These are phyloP conservation scores for Cicer pinnatifidum DNA, from an alignment of 306 rosid species.

Conservation along the genomic window DNA sequence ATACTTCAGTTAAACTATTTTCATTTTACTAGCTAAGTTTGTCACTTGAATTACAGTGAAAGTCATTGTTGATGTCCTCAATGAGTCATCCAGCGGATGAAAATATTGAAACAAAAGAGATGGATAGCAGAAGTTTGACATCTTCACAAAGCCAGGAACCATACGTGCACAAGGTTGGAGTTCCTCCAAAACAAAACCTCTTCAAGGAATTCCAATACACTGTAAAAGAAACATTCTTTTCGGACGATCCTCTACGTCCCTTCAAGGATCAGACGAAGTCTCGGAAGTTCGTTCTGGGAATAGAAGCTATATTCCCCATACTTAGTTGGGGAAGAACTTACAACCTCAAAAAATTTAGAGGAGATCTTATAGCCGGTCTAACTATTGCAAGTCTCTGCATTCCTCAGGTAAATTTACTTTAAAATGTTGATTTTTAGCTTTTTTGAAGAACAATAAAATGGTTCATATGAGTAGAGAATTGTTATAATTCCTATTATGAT, in stretches of 20 bases:
- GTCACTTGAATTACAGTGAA: conserved; percentile 44
- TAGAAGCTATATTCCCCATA: conserved; percentile 84
- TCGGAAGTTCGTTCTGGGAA: conserved; percentile 72
- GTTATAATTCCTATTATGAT: neutral
- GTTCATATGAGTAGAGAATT: conserved; percentile 2
- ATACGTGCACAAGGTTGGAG: conserved; percentile 70
- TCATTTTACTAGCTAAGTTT: neutral
- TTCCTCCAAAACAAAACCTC: conserved; percentile 84
- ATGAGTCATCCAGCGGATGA: conserved; percentile 55
- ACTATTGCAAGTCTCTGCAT: conserved; percentile 98
- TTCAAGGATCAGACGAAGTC: conserved; percentile 83
- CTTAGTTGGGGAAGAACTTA: conserved; percentile 80
- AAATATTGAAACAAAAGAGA: conserved; percentile 56
- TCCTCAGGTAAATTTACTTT: conserved; percentile 78
- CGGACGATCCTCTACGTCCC: conserved; percentile 82
- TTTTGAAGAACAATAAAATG: conserved; percentile 4
- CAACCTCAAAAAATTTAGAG: conserved; percentile 66
- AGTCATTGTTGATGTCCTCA: conserved; percentile 44
- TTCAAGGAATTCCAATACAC: conserved; percentile 69
- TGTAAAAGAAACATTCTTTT: conserved; percentile 81
- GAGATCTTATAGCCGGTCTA: conserved; percentile 84
- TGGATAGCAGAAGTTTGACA: conserved; percentile 57
- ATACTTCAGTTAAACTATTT: conserved; percentile 8
- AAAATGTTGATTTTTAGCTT: conserved; percentile 12
- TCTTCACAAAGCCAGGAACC: conserved; percentile 52